Evolutionary conservation across 2,329 filamentous ascomycete species (phyloP).

Genomic region (Fusarium tjaetaba): DNA sequence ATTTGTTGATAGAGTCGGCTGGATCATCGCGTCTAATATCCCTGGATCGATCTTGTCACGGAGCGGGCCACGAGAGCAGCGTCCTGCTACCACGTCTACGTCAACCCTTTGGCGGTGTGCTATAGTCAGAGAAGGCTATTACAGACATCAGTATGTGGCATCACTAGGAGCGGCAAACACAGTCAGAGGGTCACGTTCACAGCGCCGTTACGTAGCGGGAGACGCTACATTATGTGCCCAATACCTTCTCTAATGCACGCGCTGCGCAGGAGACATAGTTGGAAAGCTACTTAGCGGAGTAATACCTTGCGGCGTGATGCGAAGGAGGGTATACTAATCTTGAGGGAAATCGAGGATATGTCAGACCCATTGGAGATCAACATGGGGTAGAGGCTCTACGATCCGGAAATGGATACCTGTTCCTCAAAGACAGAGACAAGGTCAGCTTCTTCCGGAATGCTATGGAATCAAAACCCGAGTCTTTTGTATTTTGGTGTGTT

Average conservation of each 20-base stretch:
- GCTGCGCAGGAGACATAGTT: background rate
- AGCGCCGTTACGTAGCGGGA: background rate
- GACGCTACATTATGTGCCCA: background rate
- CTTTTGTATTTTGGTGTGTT: background rate
- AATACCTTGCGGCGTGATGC: background rate
- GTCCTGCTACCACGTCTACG: background rate
- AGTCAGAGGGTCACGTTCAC: background rate
- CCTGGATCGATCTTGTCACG: background rate
- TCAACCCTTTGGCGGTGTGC: background rate
- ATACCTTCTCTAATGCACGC: background rate
- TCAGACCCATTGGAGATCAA: background rate
- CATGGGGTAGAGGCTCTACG: background rate
- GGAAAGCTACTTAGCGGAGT: background rate
- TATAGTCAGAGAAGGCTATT: background rate
- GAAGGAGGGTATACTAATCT: background rate
- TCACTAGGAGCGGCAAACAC: background rate
- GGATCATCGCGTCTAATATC: background rate
- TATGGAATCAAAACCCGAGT: background rate
- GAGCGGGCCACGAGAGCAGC: background rate
- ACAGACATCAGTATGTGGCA: background rate
- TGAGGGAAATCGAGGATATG: background rate
- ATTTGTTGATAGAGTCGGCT: background rate
- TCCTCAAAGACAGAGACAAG: background rate
- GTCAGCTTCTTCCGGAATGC: rapidly evolving
- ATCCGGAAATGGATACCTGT: background rate